Base-by-base conservation (phyloP, 768 basidiomycete species). In the Boletellus emodensis region DNA sequence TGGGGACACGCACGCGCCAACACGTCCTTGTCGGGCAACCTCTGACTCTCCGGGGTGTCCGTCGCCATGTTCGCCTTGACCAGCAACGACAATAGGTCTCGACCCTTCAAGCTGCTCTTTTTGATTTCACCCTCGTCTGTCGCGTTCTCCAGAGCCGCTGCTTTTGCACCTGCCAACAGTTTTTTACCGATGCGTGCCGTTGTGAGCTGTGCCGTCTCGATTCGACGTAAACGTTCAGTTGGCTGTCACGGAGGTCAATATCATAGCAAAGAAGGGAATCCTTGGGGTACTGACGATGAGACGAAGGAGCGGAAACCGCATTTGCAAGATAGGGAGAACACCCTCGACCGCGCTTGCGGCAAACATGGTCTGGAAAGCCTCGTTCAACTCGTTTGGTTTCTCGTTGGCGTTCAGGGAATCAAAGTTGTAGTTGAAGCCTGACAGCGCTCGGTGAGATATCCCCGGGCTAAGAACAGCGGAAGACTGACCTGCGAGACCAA, bases 21-120 rank as follows among this genome's bases (percentile, higher is more conserved):
- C 15, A 87, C 80, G 48, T 87, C 85, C 33, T 75, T 75, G 49
- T 88, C 85, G 1, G 75, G 74, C 69, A 87, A 69, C 36, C 74
- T 69, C 61, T 83, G 82, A 45, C 55, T 68, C 6, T 77, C 76
- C 0, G 79, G 74, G 4, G 84, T 52, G 57, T 87, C 82, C 1
- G 75, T 76, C 0, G 42, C 42, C 42, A 43, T 43, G 30, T 43
- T 43, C 30, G 42, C 42, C 42, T 43, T 43, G 42, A 43, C 69
- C 4, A 87, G 70, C 24, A 85, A 58, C 0, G 80, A 81, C 4
- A 87, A 68, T 6, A 87, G 61, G 65, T 85, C 84, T n/a, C 80
- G 75, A 22, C 70, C 71, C 1, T 58, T 52, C 20, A 72, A 47
- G n/a, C 44, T 57, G 14, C 63, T 60, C 57, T 71, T 66, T 66